These are phyloP conservation scores for Sideroxylon spinosum DNA, from an alignment of 179 eudicot species.

Conservation along the genomic window DNA sequence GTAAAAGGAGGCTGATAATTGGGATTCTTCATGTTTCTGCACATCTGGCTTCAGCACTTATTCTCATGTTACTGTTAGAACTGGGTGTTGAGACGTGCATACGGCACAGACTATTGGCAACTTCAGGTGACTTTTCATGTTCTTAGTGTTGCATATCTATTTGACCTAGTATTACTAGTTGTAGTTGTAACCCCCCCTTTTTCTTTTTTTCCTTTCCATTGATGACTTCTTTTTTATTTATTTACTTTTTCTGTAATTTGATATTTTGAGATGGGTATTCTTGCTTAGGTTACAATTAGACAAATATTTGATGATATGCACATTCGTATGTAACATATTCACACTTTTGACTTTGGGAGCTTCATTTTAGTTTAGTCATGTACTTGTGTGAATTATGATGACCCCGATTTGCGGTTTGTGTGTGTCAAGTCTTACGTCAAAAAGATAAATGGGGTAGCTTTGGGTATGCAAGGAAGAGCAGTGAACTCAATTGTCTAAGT, in stretches of 20 bases:
- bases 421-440: no score
- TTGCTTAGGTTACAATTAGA: constrained; percentile 38
- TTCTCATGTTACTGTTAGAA: constrained; percentile 90
- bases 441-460: no score
- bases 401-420: no score
- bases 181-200: neutral
- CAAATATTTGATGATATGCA: neutral
- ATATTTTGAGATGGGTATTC: neutral
- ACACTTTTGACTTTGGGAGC: no score
- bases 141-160: neutral
- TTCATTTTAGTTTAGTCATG: no score
- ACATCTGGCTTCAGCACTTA: constrained; percentile 79
- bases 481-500: no score
- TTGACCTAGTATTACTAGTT: neutral
- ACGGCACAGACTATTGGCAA: constrained; percentile 76
- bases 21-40: constrained; percentile 86
- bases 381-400: no score
- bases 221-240: no score
- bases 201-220: no score
- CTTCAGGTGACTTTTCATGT: constrained; percentile 56
- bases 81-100: constrained; percentile 91
- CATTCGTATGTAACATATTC: neutral
- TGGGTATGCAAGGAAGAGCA: no score
- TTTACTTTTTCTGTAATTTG: neutral
- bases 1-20: constrained; percentile 59